Conservation (phyloP, 2,329 filamentous ascomycete genomes). For the Xylariaceae sp. region DNA sequence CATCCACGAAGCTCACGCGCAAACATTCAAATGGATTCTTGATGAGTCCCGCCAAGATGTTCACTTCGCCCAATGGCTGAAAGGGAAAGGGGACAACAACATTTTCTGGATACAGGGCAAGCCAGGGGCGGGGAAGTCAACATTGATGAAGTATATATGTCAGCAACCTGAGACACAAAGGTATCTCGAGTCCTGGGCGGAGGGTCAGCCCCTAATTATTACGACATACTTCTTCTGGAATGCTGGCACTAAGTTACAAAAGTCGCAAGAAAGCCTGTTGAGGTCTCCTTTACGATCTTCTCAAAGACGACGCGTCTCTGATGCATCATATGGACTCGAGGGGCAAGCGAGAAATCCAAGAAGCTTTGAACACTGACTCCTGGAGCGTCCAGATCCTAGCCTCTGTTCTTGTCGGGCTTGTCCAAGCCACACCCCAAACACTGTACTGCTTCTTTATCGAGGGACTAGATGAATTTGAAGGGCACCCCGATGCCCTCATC, state of each 20-base stretch:
- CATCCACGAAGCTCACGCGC: background rate
- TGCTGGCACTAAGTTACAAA: constrained; percentile 5
- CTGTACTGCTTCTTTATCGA: constrained; percentile 12
- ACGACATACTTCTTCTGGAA: constrained; percentile 11
- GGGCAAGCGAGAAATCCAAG: too few species aligned
- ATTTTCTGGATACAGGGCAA: constrained; percentile 10
- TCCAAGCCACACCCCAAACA: too few species aligned
- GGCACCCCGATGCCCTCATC: background rate
- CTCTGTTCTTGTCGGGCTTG: background rate
- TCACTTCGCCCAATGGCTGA: constrained; percentile 1
- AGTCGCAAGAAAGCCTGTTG: constrained; percentile 8
- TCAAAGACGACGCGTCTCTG: too few species aligned
- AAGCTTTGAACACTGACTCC: background rate
- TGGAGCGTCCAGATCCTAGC: background rate
- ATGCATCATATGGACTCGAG: background rate
- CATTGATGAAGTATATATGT: constrained; percentile 9
- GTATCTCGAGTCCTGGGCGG: constrained; percentile 1
- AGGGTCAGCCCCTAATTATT: background rate
- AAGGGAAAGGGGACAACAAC: background rate
- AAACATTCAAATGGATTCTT: constrained; percentile 6
- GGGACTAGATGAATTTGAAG: constrained; percentile 11
- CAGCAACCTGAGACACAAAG: constrained; percentile 1
- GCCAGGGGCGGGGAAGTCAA: constrained; percentile 9
- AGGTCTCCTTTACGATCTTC: background rate
- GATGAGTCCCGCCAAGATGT: background rate